These are phyloP conservation scores for Periconia macrospinosa DNA, from an alignment of 2,329 filamentous ascomycete species.

Conservation along the genomic window DNA sequence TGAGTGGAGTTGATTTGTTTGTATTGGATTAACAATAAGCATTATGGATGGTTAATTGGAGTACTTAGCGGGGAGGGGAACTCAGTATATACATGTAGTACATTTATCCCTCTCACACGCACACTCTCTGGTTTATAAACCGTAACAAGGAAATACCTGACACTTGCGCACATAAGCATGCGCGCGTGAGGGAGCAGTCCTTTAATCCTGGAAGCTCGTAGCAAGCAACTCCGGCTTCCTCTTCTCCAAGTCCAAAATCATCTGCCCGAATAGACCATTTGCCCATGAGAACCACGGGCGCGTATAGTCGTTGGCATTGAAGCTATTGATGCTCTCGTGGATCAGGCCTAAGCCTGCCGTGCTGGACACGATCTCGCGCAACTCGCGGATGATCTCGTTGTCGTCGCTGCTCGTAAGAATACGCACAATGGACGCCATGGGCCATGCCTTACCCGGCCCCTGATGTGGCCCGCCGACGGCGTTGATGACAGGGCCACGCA, in stretches of 20 bases:
- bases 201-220: conserved; percentile 46
- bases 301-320: conserved; percentile 50
- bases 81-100: too few species aligned
- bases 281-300: conserved; percentile 58
- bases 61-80: too few species aligned
- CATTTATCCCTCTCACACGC: too few species aligned
- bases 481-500: conserved; percentile 52
- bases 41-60: too few species aligned
- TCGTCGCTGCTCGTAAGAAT: conserved; percentile 54
- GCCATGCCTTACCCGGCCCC: conserved; percentile 53
- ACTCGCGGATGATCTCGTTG: conserved; percentile 48
- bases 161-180: too few species aligned
- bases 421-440: conserved; percentile 55
- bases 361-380: conserved; percentile 50
- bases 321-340: conserved; percentile 56
- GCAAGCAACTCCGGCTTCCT: conserved; percentile 48
- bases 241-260: conserved; percentile 50
- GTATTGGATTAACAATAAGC: too few species aligned
- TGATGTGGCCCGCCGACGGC: conserved; percentile 54
- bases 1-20: too few species aligned
- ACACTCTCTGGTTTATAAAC: too few species aligned
- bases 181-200: too few species aligned
- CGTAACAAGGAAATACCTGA: too few species aligned
- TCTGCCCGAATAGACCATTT: conserved; percentile 55
- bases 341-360: conserved; percentile 54